Percentiles rank a stretch among this genome's conserved stretches.
These are phyloP conservation scores for Coelastrella sp. DNA, from an alignment of 139 green algal species.

Conservation along the genomic window DNA sequence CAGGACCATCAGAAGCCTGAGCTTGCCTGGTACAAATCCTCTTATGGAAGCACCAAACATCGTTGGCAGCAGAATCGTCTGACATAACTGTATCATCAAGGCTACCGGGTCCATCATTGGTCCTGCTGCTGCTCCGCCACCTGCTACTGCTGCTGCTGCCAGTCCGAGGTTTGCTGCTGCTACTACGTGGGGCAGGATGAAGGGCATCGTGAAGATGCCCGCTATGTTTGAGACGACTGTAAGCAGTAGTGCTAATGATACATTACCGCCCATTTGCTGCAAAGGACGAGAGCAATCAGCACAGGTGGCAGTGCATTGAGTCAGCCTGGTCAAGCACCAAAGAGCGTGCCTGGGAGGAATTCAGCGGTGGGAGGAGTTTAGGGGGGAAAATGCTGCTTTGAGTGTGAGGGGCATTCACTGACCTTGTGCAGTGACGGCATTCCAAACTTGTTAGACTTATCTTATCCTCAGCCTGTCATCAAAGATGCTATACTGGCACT, in stretches of 20 bases:
- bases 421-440: no score
- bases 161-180: not conserved
- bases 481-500: no score
- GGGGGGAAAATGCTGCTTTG: no score
- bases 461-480: no score
- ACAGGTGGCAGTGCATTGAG: no score
- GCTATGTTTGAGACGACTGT: constrained; percentile 81
- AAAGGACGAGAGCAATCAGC: not conserved
- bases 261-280: constrained; percentile 69
- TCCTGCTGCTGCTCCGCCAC: not conserved
- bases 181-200: constrained; percentile 69
- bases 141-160: not conserved
- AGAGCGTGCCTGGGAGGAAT: no score
- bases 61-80: constrained; percentile 54
- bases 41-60: constrained; percentile 62
- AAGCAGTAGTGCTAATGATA: constrained; percentile 82
- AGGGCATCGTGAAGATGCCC: constrained; percentile 79
- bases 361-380: no score
- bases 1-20: not conserved
- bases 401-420: no score
- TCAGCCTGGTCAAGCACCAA: no score
- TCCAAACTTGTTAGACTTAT: no score
- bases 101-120: not conserved
- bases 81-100: not conserved
- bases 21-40: constrained; percentile 56